phyloP scores from a whole-genome alignment of 306 rosid genomes.

The Cajanus cajan region DNA sequence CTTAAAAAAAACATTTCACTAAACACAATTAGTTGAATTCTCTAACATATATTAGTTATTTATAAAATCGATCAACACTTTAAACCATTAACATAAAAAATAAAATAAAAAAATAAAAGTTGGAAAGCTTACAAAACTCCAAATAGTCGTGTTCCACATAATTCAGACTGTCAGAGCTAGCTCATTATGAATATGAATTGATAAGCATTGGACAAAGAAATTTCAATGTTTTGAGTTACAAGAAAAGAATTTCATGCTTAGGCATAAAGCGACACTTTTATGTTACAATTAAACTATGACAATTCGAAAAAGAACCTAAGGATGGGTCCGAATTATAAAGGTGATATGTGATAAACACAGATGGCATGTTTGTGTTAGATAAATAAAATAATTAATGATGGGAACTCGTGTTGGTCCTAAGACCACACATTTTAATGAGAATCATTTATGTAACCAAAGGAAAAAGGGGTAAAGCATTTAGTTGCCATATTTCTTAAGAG shows the following conservation, averaged over 20 bases:
- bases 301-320: not conserved
- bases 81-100: too few relatives aligned
- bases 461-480: not conserved
- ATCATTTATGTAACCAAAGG: not conserved
- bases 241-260: not conserved
- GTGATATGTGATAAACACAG: not conserved
- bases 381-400: not conserved
- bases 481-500: not conserved
- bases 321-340: not conserved
- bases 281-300: not conserved
- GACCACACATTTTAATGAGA: not conserved
- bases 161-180: not conserved
- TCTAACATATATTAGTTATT: too few relatives aligned
- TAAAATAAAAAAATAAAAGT: too few relatives aligned
- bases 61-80: too few relatives aligned
- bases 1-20: too few relatives aligned
- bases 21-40: too few relatives aligned
- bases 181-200: not conserved
- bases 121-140: not conserved
- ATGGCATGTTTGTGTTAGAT: not conserved
- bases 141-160: not conserved
- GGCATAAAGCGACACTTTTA: not conserved
- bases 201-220: not conserved
- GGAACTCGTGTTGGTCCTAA: not conserved
- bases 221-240: not conserved